These are phyloP conservation scores for Erodium trifolium DNA, from an alignment of 441 rosid genomes.

Conservation along the genomic window DNA sequence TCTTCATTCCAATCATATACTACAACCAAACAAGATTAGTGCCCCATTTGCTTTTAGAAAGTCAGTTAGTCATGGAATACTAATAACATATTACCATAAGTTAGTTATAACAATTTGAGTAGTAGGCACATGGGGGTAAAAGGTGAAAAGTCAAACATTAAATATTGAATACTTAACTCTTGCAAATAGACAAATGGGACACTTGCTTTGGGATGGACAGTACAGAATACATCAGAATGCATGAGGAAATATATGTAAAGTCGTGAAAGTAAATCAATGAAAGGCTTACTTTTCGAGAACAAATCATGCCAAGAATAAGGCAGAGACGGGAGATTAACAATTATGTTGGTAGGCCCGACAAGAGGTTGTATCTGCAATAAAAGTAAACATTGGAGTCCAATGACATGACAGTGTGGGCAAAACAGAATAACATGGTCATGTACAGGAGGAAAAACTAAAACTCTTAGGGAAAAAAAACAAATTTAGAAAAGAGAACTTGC, in stretches of 20 bases:
- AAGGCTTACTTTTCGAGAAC: constrained; percentile 69
- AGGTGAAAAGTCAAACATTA: neutral
- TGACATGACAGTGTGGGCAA: neutral
- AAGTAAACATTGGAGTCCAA: constrained; percentile 16
- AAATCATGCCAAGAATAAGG: constrained; percentile 95
- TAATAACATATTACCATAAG: neutral
- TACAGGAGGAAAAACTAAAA: neutral
- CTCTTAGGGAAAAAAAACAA: constrained; percentile 16
- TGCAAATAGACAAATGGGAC: constrained; percentile 3
- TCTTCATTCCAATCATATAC: neutral
- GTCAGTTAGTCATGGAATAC: neutral
- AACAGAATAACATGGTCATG: constrained; percentile 10
- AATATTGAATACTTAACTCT: neutral
- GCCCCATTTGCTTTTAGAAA: neutral
- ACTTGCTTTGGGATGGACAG: neutral
- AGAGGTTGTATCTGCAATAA: constrained; percentile 84
- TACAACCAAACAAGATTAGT: neutral
- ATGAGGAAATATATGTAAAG: neutral
- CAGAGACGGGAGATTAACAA: constrained; percentile 38
- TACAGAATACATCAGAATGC: neutral
- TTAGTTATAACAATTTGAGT: neutral
- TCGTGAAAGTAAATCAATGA: constrained; percentile 11
- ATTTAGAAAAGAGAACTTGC: constrained; percentile 34
- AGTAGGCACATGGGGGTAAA: neutral
- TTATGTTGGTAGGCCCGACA: constrained; percentile 59